A percentile compares a stretch with the other conserved stretches of the same genome.
Evolutionary conservation across 2,329 filamentous ascomycete species (phyloP).

Genomic region (Hyphodiscus sp.): DNA sequence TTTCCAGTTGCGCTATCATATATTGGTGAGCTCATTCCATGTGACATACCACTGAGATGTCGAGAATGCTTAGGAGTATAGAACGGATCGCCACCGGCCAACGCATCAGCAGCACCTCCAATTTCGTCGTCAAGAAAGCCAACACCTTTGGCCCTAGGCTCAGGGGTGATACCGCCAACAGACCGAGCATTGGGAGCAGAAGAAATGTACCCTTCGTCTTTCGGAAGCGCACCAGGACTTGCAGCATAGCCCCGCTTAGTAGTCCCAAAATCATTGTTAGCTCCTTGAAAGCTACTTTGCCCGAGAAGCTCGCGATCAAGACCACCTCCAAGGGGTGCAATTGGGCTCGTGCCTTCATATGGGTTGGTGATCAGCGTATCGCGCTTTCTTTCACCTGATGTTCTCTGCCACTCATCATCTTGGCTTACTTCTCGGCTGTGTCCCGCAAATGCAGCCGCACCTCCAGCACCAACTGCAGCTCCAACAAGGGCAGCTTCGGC

Average conservation of each 20-base stretch:
- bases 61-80: constrained; percentile 52
- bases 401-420: constrained; percentile 59
- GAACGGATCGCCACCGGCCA: constrained; percentile 58
- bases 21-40: constrained; percentile 81
- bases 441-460: constrained; percentile 44
- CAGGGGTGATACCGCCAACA: constrained; percentile 39
- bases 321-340: constrained; percentile 36
- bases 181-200: constrained; percentile 52
- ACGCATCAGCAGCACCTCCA: constrained; percentile 41
- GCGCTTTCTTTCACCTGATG: constrained; percentile 56
- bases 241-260: constrained; percentile 30
- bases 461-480: constrained; percentile 48
- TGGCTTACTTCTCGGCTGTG: constrained; percentile 50
- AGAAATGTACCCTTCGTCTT: constrained; percentile 91
- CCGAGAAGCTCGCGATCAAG: constrained; percentile 41
- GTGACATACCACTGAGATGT: constrained; percentile 81
- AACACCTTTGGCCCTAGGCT: constrained; percentile 35
- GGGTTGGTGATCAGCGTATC: constrained; percentile 63
- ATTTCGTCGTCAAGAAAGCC: constrained; percentile 48
- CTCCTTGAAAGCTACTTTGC: constrained; percentile 29
- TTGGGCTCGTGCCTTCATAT: constrained; percentile 58
- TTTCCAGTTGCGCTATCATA: constrained; percentile 86
- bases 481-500: constrained; percentile 33
- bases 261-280: constrained; percentile 36
- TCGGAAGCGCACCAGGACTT: constrained; percentile 52